phyloP scores from a whole-genome alignment of 306 rosid species.

The Prunus kanzakura region DNA sequence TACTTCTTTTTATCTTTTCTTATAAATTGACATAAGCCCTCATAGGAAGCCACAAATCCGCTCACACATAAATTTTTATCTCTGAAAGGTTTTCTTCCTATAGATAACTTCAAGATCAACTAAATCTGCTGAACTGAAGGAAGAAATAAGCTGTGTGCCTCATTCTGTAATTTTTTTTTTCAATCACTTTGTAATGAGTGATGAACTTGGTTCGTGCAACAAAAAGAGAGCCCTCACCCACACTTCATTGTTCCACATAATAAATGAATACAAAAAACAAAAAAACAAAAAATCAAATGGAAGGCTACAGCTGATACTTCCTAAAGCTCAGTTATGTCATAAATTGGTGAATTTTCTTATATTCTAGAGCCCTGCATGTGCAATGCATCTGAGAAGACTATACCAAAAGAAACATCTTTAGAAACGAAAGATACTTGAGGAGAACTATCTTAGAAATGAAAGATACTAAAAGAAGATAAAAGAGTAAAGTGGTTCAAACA shows the following conservation, averaged over 20 bases:
- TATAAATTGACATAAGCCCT: neutral
- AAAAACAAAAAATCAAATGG: too few relatives aligned
- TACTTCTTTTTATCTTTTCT: neutral
- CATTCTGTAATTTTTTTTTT: neutral
- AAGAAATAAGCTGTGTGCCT: neutral
- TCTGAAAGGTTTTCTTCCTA: neutral
- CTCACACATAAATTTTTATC: constrained; percentile 3
- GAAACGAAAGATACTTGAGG: neutral
- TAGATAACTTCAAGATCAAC: neutral
- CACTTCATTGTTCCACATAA: neutral
- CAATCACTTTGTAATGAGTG: neutral
- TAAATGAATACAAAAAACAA: neutral
- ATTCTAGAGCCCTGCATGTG: neutral
- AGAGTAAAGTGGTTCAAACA: neutral
- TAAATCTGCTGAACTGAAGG: neutral
- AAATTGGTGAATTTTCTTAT: neutral
- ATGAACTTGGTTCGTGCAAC: neutral
- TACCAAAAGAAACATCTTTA: neutral
- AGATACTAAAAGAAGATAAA: neutral
- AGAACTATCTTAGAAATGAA: neutral
- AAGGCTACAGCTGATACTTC: too few relatives aligned
- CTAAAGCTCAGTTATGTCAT: neutral
- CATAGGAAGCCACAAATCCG: neutral
- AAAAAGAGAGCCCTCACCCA: neutral
- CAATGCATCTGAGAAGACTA: neutral